These are phyloP conservation scores for Pichia rugopelliculosa DNA, from an alignment of 805 yeast genomes.

Conservation along the genomic window DNA sequence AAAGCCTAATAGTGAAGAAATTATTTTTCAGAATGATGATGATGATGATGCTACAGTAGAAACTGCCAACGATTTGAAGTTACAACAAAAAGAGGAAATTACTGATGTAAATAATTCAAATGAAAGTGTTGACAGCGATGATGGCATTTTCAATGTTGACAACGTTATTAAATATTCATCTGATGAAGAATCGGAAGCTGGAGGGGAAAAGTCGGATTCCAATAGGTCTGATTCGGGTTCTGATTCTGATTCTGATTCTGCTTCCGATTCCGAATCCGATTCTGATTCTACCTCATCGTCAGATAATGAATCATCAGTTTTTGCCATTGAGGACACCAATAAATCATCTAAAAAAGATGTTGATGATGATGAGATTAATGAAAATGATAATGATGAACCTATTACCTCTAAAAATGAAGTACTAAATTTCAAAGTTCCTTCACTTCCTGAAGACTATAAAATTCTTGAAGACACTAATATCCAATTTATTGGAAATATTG, in stretches of 20 bases:
- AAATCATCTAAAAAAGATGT: constrained; percentile 10
- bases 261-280: constrained; percentile 20
- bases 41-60: background rate
- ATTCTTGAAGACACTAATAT: constrained; percentile 57
- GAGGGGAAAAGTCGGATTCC: background rate
- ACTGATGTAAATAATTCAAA: background rate
- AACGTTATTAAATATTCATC: constrained; percentile 18
- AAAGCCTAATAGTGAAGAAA: background rate
- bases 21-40: background rate
- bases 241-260: constrained; percentile 21
- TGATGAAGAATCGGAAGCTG: constrained; percentile 12
- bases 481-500: constrained; percentile 63
- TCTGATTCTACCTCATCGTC: constrained; percentile 1
- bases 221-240: constrained; percentile 14
- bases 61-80: background rate
- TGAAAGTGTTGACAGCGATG: background rate
- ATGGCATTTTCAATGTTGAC: constrained; percentile 16
- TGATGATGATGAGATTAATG: constrained; percentile 27
- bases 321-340: constrained; percentile 17
- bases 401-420: constrained; percentile 75
- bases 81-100: background rate
- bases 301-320: constrained; percentile 15
- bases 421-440: constrained; percentile 57
- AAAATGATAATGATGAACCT: constrained; percentile 42
- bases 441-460: constrained; percentile 57